Conservation (phyloP, 23 red algal genomes). For the Gracilaria gracilis region DNA sequence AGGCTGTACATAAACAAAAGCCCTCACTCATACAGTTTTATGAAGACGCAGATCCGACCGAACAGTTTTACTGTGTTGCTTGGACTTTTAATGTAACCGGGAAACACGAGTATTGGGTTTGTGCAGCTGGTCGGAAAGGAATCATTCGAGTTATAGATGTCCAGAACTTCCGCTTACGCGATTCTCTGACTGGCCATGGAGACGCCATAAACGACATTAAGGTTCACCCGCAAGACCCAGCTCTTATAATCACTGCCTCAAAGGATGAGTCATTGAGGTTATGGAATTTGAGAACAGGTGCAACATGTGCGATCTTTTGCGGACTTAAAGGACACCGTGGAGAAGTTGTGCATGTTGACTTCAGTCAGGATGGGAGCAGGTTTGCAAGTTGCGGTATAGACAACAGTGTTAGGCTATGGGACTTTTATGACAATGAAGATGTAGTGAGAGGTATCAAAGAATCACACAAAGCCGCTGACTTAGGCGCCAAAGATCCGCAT, state of each 20-base stretch:
- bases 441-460: slow-evolving; percentile 67
- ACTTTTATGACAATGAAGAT: slow-evolving; percentile 53
- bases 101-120: slow-evolving; percentile 74
- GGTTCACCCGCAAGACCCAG: slow-evolving; percentile 77
- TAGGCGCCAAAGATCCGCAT: slow-evolving; percentile 57
- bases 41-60: slow-evolving; percentile 61
- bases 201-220: slow-evolving; percentile 78
- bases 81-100: slow-evolving; percentile 82
- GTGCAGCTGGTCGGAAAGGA: slow-evolving; percentile 70
- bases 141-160: slow-evolving; percentile 83
- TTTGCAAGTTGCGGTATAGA: slow-evolving; percentile 89
- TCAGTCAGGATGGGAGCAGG: slow-evolving; percentile 63
- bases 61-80: slow-evolving; percentile 79
- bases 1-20: slow-evolving; percentile 36
- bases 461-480: slow-evolving; percentile 54
- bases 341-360: slow-evolving; percentile 86
- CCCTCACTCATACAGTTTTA: slow-evolving; percentile 68
- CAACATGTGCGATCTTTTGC: slow-evolving; percentile 86
- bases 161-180: slow-evolving; percentile 26
- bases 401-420: slow-evolving; percentile 85
- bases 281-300: slow-evolving; percentile 87
- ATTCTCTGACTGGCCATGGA: slow-evolving; percentile 85
- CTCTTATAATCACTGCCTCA: slow-evolving; percentile 78
- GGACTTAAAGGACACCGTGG: slow-evolving; percentile 91
- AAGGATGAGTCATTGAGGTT: slow-evolving; percentile 90